These are phyloP conservation scores for Suillus variegatus DNA, from an alignment of 768 basidiomycete genomes.

Conservation along the genomic window DNA sequence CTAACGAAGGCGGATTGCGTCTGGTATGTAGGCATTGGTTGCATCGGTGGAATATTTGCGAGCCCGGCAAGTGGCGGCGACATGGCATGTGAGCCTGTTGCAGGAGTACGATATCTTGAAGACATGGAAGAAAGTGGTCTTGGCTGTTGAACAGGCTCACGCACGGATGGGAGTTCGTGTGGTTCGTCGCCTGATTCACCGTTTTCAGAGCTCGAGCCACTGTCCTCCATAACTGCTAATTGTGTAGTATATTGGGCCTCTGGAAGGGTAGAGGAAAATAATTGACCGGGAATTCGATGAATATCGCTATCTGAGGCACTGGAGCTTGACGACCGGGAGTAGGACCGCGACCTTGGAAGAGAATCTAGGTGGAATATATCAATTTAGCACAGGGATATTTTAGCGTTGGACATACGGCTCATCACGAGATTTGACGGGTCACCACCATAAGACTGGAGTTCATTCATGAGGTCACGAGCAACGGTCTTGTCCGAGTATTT, in stretches of 20 bases:
- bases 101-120: conserved; percentile 78
- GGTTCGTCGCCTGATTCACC: conserved; percentile 50
- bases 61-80: conserved; percentile 53
- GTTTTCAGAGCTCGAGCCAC: conserved; percentile 46
- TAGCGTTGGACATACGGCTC: conserved; percentile 53
- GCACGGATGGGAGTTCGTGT: conserved; percentile 40
- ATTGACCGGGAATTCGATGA: conserved; percentile 17
- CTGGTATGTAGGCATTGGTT: conserved; percentile 71
- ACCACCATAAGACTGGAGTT: conserved; percentile 75
- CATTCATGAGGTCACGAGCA: conserved; percentile 72
- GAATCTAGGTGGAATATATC: conserved; percentile 24
- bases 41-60: conserved; percentile 54
- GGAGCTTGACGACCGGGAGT: conserved; percentile 67
- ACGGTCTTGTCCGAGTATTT: conserved; percentile 84
- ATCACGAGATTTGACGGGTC: conserved; percentile 64
- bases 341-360: conserved; percentile 45
- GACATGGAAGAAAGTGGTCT: conserved; percentile 81
- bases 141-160: conserved; percentile 38
- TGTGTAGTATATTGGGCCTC: conserved; percentile 16
- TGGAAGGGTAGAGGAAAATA: conserved; percentile 17
- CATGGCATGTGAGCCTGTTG: conserved; percentile 59
- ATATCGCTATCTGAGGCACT: conserved; percentile 47
- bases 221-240: conserved; percentile 22
- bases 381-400: background rate
- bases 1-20: conserved; percentile 74